phyloP scores from a whole-genome alignment of 495 filamentous ascomycete species.

The Aspergillus carlsbadensis region DNA sequence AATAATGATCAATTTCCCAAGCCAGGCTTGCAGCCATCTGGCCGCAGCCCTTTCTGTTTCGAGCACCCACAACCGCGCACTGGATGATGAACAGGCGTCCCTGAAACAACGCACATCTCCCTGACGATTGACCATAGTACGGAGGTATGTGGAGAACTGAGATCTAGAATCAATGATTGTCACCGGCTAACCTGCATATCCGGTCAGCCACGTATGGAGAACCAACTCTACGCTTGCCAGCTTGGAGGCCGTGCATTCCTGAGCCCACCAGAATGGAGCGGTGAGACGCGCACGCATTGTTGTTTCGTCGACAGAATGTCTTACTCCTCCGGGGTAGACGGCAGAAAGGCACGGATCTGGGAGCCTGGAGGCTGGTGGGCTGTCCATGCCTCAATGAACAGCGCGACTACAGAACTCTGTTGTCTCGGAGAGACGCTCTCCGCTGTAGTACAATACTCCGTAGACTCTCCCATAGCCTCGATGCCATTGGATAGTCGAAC shows the following conservation, averaged over 20 bases:
- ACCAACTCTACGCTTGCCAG: background rate
- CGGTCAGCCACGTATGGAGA: slow-evolving; percentile 1
- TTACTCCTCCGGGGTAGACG: too few species aligned
- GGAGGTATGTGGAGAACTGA: background rate
- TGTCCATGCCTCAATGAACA: too few species aligned
- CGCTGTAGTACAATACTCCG: too few species aligned
- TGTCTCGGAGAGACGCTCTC: too few species aligned
- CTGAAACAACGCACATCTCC: slow-evolving; percentile 2
- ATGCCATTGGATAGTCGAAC: too few species aligned
- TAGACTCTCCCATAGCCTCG: too few species aligned
- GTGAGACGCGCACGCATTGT: background rate
- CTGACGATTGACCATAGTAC: background rate
- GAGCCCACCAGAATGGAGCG: background rate
- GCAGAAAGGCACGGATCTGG: too few species aligned
- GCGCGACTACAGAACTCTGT: too few species aligned
- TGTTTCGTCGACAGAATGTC: too few species aligned
- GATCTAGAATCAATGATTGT: slow-evolving; percentile 12
- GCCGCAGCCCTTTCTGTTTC: too few species aligned
- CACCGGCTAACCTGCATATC: slow-evolving; percentile 12
- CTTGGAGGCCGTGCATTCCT: slow-evolving; percentile 6
- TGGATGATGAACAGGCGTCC: background rate
- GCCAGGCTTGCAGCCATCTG: background rate
- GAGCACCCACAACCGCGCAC: too few species aligned
- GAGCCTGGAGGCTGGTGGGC: too few species aligned
- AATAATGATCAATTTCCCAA: background rate